Base-by-base conservation (phyloP, 2,329 filamentous ascomycete species). In the Arthrobotrys entomopaga region DNA sequence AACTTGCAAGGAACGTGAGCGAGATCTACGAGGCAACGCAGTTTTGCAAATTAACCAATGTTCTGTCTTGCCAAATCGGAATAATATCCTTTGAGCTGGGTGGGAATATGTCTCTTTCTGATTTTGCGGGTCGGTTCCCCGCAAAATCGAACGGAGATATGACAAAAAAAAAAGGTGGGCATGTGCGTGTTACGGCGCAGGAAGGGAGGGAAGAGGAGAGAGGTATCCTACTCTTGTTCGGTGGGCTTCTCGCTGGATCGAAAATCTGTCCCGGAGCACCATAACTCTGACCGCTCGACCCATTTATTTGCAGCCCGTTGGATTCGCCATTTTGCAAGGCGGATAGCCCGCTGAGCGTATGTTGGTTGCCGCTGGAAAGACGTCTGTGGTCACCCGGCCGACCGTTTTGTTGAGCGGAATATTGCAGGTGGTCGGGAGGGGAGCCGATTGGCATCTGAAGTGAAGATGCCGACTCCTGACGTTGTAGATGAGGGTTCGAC, bases 1-100 rank as follows among this genome's bases (percentile, higher is more conserved):
- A 99, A 99, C 86, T 98, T 98, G 90, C 95, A 99, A 43, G 95
- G 95, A 50, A 99, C 95, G 84, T 98, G 95, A 76, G 93, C 91
- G 16, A 95, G 97, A 82, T 97, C 94, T 97, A 67, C 57, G 66
- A 58, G 48, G 61, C 67, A 65, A 60, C 48, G 42, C 71, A 65
- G 70, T 72, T 60, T 71, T 65, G 49, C 46, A 67, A 53, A 46
- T 43, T 61, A 73, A 65, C 69, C 48, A 64, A 57, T 49, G 29
- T 54, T 70, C 29, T 3, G 29, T 34, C 65, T 49, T 70, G 50
- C 50, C 50, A 63, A 50, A 58, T 64, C 65, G 58, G 58, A 64
- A 70, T 58, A 64, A 70, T 24, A 69, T 61, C 65, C 65, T 69
- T 38, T 49, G 52, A 69, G 57, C 38, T 56, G 42, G 42, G 6